phyloP scores from a whole-genome alignment of 2,329 filamentous ascomycete genomes.

The Paecilomyces formosus region DNA sequence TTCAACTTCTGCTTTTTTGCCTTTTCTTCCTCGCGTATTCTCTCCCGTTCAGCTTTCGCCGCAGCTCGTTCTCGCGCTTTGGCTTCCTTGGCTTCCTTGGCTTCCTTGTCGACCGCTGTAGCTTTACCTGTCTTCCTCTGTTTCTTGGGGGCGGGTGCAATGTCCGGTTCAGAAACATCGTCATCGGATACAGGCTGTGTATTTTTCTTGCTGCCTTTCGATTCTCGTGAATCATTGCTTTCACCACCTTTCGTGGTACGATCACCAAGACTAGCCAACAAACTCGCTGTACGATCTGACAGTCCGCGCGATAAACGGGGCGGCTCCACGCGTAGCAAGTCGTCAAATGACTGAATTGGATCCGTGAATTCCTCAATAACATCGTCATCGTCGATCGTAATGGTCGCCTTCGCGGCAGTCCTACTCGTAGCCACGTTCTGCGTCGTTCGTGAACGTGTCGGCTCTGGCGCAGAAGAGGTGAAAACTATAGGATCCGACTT shows the following conservation, averaged over 20 bases:
- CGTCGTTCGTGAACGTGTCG: slow-evolving; percentile 1
- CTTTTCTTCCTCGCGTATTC: slow-evolving; percentile 53
- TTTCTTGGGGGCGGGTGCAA: slow-evolving; percentile 37
- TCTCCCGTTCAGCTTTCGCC: slow-evolving; percentile 40
- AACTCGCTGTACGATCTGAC: slow-evolving; percentile 33
- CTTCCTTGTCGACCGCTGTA: slow-evolving; percentile 22
- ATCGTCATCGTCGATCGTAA: slow-evolving; percentile 28
- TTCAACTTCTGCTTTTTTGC: slow-evolving; percentile 35
- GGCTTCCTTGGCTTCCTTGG: slow-evolving; percentile 38
- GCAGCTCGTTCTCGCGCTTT: slow-evolving; percentile 49
- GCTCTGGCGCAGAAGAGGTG: slow-evolving; percentile 32
- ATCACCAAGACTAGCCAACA: slow-evolving; percentile 28
- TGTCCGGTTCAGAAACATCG: slow-evolving; percentile 27
- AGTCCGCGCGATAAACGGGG: slow-evolving; percentile 12
- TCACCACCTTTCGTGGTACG: slow-evolving; percentile 3
- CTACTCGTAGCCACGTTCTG: slow-evolving; percentile 5
- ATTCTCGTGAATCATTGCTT: slow-evolving; percentile 2
- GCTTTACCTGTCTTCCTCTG: slow-evolving; percentile 34
- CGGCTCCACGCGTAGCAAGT: slow-evolving; percentile 12
- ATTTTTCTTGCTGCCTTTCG: background rate
- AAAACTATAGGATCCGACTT: slow-evolving; percentile 36
- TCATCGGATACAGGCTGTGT: slow-evolving; percentile 19
- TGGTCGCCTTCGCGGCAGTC: slow-evolving; percentile 15
- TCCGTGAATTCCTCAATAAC: slow-evolving; percentile 30
- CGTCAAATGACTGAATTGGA: slow-evolving; percentile 15